Base-by-base conservation (phyloP, 768 basidiomycete genomes). In the Boletus bicolor region DNA sequence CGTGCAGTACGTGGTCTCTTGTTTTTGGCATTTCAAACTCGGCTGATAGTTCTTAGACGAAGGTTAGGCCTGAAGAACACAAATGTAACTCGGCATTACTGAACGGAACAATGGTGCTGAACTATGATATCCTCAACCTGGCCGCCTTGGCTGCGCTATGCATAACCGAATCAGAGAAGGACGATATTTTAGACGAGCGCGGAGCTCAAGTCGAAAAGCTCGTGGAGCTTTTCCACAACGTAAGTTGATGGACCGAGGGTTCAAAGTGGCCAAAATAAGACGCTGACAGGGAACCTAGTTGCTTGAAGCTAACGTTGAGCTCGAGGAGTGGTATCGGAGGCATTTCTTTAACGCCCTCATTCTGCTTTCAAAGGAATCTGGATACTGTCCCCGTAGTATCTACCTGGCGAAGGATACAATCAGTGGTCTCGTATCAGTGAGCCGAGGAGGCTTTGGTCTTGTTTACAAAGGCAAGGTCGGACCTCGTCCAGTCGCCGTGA, bases 401-500 rank as follows among this genome's bases (percentile, higher is more conserved):
- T 43, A 54, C 39, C 37, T 60, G 5, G n/a, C 51, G 1, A 44
- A 53, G 8, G 53, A 42, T 32, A 21, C 38, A 10, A 44, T 72
- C 19, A 48, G 7, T 14, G 51, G 34, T 47, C 58, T 62, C 39
- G 19, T 35, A 12, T 3, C 14, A 44, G 32, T 44, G 10, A 47
- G 30, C n/a, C 26, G 7, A 15, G 69, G 69, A 35, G 68, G 59
- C 3, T 70, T 58, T 55, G 68, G 70, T 12, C 0, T 30, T 7
- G 63, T 72, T 19, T 61, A 15, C 46, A 51, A 59, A 55, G 68
- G 67, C 48, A 51, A 50, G 7, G 5, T 62, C 5, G 49, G 47
- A 38, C 57, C 58, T 45, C 60, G 64, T 21, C n/a, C 57, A n/a
- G 69, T 72, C n/a, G 69, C 71, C 2, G 68, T 70, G 37, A 70